Conservation (phyloP, 352 stramenopile genomes). For the Globisporangium polare region DNA sequence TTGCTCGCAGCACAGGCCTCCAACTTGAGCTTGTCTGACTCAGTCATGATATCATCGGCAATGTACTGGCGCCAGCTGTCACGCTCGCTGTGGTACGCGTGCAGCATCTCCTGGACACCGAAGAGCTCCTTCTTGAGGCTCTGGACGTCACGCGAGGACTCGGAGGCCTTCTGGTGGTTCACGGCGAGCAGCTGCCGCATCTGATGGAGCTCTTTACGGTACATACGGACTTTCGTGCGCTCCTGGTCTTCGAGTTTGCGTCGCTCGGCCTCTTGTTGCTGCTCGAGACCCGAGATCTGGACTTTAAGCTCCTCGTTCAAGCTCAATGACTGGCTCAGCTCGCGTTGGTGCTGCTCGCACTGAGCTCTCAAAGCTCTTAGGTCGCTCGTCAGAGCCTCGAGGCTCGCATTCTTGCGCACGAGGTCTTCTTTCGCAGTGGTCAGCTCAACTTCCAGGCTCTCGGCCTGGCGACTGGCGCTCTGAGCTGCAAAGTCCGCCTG, state of each 20-base stretch:
- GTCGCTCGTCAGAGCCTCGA: conserved; percentile 26
- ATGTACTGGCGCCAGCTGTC: conserved; percentile 3
- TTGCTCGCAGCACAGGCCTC: conserved; percentile 1
- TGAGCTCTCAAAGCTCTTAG: conserved; percentile 16
- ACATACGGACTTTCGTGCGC: conserved; percentile 11
- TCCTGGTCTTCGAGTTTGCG: conserved; percentile 17
- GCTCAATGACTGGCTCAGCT: conserved; percentile 8
- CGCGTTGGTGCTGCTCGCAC: conserved; percentile 19
- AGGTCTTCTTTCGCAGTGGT: conserved; percentile 29
- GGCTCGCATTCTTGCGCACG: conserved; percentile 25
- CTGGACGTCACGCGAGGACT: conserved; percentile 47
- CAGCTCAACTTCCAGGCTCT: conserved; percentile 28
- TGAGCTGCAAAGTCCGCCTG: conserved; percentile 13
- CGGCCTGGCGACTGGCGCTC: conserved; percentile 13
- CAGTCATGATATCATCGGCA: background rate
- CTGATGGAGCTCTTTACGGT: conserved; percentile 34
- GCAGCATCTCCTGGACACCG: conserved; percentile 41
- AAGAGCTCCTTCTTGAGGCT: conserved; percentile 47
- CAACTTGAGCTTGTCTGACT: conserved; percentile 15
- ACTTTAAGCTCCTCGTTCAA: conserved; percentile 14
- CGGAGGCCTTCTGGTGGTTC: conserved; percentile 39
- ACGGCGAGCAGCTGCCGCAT: conserved; percentile 44
- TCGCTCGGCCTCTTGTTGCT: background rate
- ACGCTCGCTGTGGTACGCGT: conserved; percentile 21
- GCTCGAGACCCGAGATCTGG: conserved; percentile 1